Evolutionary conservation across 2,329 filamentous ascomycete species (phyloP).

Genomic region (Colletotrichum karsti): DNA sequence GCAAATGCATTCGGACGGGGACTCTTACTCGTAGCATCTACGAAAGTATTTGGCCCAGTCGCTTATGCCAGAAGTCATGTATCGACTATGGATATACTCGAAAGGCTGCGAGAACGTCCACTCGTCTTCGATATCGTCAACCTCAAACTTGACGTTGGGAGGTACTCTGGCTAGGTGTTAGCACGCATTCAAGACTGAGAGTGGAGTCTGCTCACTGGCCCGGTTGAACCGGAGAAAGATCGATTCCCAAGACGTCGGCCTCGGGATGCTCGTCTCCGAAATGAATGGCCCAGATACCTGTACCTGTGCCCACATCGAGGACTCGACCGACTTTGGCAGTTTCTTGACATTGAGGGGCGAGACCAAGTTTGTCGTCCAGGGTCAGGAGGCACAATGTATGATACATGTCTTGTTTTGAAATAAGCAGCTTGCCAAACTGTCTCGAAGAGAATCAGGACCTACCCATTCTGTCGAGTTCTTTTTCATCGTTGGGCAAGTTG

Average conservation of each 20-base stretch:
- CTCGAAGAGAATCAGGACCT: neutral
- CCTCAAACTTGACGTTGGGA: constrained; percentile 62
- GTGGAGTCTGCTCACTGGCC: constrained; percentile 29
- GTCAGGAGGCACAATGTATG: constrained; percentile 44
- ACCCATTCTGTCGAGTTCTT: constrained; percentile 12
- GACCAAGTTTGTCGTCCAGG: constrained; percentile 37
- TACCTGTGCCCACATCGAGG: constrained; percentile 35
- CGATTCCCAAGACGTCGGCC: constrained; percentile 54
- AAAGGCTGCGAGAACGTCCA: constrained; percentile 59
- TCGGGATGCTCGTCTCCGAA: constrained; percentile 40
- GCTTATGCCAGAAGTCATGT: constrained; percentile 57
- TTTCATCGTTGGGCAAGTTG: neutral
- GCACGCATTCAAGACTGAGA: neutral
- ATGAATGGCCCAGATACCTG: constrained; percentile 35
- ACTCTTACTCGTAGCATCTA: constrained; percentile 47
- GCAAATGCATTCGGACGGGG: too few relatives aligned
- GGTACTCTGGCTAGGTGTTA: constrained; percentile 46
- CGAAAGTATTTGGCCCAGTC: constrained; percentile 56
- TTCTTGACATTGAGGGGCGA: constrained; percentile 32
- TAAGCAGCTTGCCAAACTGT: neutral
- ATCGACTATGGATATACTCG: constrained; percentile 63
- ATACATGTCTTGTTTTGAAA: constrained; percentile 43
- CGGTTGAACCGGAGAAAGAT: constrained; percentile 64
- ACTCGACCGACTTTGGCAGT: constrained; percentile 19
- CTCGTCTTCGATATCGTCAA: constrained; percentile 62